Percentiles rank a stretch among this genome's conserved stretches.
Conservation (phyloP, 768 basidiomycete genomes). For the Russula virescens region DNA sequence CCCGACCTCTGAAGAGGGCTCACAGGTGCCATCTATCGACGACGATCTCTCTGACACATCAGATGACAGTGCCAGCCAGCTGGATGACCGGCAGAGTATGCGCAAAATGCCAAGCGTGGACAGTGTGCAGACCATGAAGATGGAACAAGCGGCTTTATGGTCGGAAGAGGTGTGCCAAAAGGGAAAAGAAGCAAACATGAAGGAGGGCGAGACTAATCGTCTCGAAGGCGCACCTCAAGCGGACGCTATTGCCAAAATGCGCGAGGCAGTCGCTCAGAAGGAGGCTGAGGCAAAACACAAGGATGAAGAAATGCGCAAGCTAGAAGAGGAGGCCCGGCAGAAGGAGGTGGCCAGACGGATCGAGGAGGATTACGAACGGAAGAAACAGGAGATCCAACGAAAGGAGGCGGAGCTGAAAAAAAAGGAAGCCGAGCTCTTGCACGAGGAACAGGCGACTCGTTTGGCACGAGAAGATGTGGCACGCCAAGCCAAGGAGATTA, state of each 20-base stretch:
- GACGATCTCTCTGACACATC: conserved; percentile 16
- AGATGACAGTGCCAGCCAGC: conserved; percentile 17
- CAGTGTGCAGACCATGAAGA: too few relatives aligned
- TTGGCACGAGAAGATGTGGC: conserved; percentile 3
- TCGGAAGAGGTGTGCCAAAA: too few relatives aligned
- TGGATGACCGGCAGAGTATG: neutral
- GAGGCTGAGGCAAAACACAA: conserved; percentile 25
- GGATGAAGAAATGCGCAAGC: conserved; percentile 24
- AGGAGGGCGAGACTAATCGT: too few relatives aligned
- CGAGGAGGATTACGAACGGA: too few relatives aligned
- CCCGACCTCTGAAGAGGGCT: too few relatives aligned
- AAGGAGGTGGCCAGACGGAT: neutral
- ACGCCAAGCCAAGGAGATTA: neutral
- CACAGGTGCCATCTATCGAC: neutral
- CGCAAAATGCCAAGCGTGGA: too few relatives aligned
- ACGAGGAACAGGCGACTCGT: conserved; percentile 12
- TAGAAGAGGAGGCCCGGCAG: conserved; percentile 27
- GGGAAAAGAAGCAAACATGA: too few relatives aligned
- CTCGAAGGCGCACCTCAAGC: too few relatives aligned
- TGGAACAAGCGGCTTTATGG: too few relatives aligned
- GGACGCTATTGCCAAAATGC: neutral
- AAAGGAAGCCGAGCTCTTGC: conserved; percentile 16
- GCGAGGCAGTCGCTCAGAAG: neutral
- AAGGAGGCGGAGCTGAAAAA: conserved; percentile 18
- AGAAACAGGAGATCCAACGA: conserved; percentile 13